These are phyloP conservation scores for Chlorella variabilis DNA, from an alignment of 163 green algal species.

Conservation along the genomic window DNA sequence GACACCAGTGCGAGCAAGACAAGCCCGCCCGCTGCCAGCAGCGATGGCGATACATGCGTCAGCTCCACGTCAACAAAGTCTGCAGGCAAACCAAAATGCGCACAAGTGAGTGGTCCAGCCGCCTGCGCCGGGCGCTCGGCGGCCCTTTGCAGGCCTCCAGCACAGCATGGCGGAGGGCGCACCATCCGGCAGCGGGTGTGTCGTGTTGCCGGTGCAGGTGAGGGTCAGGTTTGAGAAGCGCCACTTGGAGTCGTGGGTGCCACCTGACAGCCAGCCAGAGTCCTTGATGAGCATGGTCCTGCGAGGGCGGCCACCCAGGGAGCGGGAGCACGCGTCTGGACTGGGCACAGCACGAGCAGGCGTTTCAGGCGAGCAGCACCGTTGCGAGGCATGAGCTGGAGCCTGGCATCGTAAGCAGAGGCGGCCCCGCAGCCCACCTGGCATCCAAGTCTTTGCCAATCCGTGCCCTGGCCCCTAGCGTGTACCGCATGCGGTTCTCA, in stretches of 20 bases:
- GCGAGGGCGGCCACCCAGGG: background rate
- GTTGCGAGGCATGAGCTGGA: too few relatives aligned
- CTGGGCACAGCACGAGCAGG: too few relatives aligned
- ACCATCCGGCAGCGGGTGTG: slow-evolving; percentile 28
- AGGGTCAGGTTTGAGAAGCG: slow-evolving; percentile 30
- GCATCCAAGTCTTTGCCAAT: too few relatives aligned
- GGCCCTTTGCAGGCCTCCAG: too few relatives aligned
- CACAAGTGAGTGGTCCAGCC: background rate
- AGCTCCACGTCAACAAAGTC: slow-evolving; percentile 8
- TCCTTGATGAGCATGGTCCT: slow-evolving; percentile 9
- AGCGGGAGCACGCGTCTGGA: too few relatives aligned
- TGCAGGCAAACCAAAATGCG: background rate
- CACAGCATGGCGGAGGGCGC: too few relatives aligned
- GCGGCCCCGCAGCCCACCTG: too few relatives aligned
- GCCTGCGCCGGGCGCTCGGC: too few relatives aligned
- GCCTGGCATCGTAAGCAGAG: too few relatives aligned
- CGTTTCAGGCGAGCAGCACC: too few relatives aligned
- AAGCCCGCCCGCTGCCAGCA: background rate
- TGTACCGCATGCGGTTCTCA: background rate
- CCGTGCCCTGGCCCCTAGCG: too few relatives aligned
- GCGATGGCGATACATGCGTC: background rate
- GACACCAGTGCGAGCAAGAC: background rate
- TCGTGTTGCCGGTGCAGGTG: slow-evolving; percentile 43
- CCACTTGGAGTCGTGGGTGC: slow-evolving; percentile 3
- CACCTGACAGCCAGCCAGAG: slow-evolving; percentile 30